Percentiles rank a stretch among this genome's conserved stretches.
Conservation (phyloP, 306 rosid species). For the Hippophae rhamnoides region DNA sequence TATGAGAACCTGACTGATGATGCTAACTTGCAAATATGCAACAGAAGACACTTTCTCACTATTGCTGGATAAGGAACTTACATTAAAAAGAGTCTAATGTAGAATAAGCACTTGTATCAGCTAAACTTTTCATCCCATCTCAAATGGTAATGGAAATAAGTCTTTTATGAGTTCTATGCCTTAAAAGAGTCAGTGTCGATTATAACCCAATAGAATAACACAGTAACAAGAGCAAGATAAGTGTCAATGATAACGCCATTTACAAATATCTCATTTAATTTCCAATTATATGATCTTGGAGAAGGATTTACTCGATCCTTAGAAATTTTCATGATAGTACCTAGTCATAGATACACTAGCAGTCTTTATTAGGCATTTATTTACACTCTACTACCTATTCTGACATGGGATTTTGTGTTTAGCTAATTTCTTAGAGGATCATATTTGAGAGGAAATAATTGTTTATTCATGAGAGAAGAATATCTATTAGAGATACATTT, state of each 20-base stretch:
- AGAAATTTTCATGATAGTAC: constrained; percentile 85
- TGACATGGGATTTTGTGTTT: neutral
- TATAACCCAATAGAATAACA: constrained; percentile 58
- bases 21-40: constrained; percentile 71
- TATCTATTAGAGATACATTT: too few relatives aligned
- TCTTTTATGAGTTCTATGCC: constrained; percentile 27
- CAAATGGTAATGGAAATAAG: neutral
- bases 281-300: constrained; percentile 82
- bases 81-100: constrained; percentile 48
- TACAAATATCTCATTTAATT: constrained; percentile 73
- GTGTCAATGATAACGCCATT: constrained; percentile 76
- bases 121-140: constrained; percentile 6
- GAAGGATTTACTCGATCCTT: constrained; percentile 81
- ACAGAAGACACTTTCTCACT: constrained; percentile 63
- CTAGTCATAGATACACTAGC: constrained; percentile 20
- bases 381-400: neutral
- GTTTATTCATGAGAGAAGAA: too few relatives aligned
- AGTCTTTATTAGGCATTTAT: constrained; percentile 3
- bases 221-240: constrained; percentile 72
- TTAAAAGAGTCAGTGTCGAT: constrained; percentile 61
- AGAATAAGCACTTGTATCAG: constrained; percentile 6
- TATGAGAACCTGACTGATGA: constrained; percentile 83
- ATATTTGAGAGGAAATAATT: too few relatives aligned
- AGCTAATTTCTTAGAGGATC: too few relatives aligned
- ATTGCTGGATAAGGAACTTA: constrained; percentile 44